Evolutionary conservation across 1,284 basidiomycete species (phyloP), one percentile per base, ranked within the genome.

Genomic region (Phenoliferia sp.): DNA sequence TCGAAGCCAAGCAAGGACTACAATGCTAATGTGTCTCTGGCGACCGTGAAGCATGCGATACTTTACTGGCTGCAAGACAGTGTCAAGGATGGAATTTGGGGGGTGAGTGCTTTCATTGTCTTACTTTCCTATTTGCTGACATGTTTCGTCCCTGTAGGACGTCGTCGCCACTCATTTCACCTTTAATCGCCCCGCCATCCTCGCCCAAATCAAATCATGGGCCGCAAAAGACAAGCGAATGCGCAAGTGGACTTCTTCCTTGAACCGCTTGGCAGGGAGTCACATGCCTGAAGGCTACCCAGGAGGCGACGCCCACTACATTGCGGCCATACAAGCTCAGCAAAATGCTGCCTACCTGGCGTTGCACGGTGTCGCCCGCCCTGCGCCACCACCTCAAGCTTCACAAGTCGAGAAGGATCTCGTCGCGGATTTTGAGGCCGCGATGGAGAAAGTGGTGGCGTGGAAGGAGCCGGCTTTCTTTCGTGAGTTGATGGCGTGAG

Each of bases 11-110:
- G 59, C 62, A 58, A 58, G 62, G 59, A 35, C 59, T 68, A 68
- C 66, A 68, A 68, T 60, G 54, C 61, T n/a, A 68, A 68, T 48
- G 26, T 34, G 28, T 61, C 62, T 29, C 66, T 68, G 29, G 66
- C 66, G 4, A 68, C 66, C 28, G 57, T 62, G 5, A 31, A 62
- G 7, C 63, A 62, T 59, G 66, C 62, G 4, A 68, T 68, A 29
- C 44, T 64, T 56, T 35, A 68, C 35, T 68, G 66, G 66, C 39
- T 61, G 33, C 36, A 64, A 26, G 55, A 58, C 33, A 56, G 52
- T 29, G 28, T 39, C 31, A 61, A 68, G 63, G 58, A 61, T 10
- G 60, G 62, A 36, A 61, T 64, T 22, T 68, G 66, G 66, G 34
- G 28, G 12, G 65, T 62, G 16, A 39, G 65, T 52, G 22, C 2